Percentiles rank a stretch among this genome's conserved stretches.
Evolutionary conservation across 352 stramenopile genomes (phyloP).

Genomic region (Globisporangium rhizosaccharum): DNA sequence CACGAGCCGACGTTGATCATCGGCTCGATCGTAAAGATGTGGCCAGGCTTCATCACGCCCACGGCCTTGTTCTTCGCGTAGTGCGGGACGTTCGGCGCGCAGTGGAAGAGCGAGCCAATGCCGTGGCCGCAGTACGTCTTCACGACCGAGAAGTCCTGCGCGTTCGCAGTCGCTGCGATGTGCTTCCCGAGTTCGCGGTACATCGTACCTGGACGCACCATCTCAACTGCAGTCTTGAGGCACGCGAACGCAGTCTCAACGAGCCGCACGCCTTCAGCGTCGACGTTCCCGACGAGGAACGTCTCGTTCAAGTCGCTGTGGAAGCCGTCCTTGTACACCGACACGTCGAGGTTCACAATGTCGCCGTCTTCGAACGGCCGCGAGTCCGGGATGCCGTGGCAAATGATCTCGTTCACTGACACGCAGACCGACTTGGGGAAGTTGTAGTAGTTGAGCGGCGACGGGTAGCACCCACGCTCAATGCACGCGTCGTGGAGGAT

Average conservation of each 20-base stretch:
- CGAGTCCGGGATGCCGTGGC: constrained; percentile 97
- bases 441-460: constrained; percentile 96
- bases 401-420: constrained; percentile 95
- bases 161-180: constrained; percentile 87
- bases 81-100: constrained; percentile 95
- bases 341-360: constrained; percentile 99
- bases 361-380: constrained; percentile 93
- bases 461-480: constrained; percentile 93
- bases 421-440: constrained; percentile 94
- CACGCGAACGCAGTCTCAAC: constrained; percentile 96
- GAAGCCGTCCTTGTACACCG: constrained; percentile 96
- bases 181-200: constrained; percentile 94
- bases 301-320: constrained; percentile 98
- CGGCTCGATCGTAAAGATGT: constrained; percentile 99
- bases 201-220: constrained; percentile 94
- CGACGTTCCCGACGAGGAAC: constrained; percentile 95
- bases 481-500: constrained; percentile 93
- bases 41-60: constrained; percentile 95
- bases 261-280: constrained; percentile 87
- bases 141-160: constrained; percentile 91
- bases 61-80: constrained; percentile 98
- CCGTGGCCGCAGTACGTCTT: constrained; percentile 98
- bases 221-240: constrained; percentile 69
- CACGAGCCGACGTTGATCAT: constrained; percentile 98
- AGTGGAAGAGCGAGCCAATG: constrained; percentile 97